These are phyloP conservation scores for Colletotrichum coccodes DNA, from an alignment of 2,329 filamentous ascomycete genomes.

Conservation along the genomic window DNA sequence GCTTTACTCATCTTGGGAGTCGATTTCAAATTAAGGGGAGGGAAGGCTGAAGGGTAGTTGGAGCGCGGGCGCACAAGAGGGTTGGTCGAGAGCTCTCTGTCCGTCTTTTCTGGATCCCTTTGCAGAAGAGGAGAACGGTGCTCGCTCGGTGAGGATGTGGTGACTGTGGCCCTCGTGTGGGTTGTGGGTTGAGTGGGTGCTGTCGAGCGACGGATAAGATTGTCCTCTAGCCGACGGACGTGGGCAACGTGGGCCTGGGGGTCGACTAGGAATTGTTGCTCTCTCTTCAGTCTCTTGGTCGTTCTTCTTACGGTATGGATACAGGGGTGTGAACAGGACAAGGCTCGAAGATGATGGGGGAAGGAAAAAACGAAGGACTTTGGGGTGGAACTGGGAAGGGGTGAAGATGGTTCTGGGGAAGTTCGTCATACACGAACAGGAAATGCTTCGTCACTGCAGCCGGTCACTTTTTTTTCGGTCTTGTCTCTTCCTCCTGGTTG, in stretches of 20 bases:
- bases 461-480: conserved; percentile 9
- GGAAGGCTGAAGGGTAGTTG: not conserved
- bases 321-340: not conserved
- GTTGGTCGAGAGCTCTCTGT: conserved; percentile 5
- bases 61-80: not conserved
- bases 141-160: conserved; percentile 6
- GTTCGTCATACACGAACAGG: conserved; percentile 19
- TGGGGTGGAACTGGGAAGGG: not conserved
- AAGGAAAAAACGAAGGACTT: not conserved
- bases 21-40: not conserved
- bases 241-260: not conserved
- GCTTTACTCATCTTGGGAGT: conserved; percentile 52
- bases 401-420: conserved; percentile 13
- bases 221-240: conserved; percentile 5
- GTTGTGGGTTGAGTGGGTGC: conserved; percentile 27
- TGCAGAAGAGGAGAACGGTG: conserved; percentile 7
- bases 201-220: conserved; percentile 25
- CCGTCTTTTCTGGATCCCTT: conserved; percentile 23
- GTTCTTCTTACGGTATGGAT: conserved; percentile 1
- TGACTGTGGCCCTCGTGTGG: conserved; percentile 25
- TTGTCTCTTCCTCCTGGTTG: not conserved
- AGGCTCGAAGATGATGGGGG: not conserved
- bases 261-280: not conserved
- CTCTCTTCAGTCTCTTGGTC: not conserved
- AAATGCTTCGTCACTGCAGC: conserved; percentile 27